A percentile compares a stretch with the other conserved stretches of the same genome.
These are phyloP conservation scores for Cytospora piceicola DNA, from an alignment of 2,329 filamentous ascomycete genomes.

Conservation along the genomic window DNA sequence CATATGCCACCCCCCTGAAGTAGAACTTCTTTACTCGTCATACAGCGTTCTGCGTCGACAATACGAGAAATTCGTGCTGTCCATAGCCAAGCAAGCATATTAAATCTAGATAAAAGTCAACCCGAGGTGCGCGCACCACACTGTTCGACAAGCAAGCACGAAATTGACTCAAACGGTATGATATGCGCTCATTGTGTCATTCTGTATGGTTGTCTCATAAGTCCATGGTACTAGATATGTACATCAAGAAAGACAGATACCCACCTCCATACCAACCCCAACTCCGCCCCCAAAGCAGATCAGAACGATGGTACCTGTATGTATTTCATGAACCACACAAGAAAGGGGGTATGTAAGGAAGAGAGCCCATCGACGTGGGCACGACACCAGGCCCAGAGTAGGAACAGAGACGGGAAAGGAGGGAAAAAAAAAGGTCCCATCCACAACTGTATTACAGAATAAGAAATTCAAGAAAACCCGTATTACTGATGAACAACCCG, in stretches of 20 bases:
- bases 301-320: neutral
- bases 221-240: neutral
- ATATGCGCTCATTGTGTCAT: neutral
- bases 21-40: neutral
- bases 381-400: neutral
- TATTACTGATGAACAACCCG: neutral
- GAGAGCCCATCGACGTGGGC: neutral
- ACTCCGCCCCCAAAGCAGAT: neutral
- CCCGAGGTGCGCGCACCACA: neutral
- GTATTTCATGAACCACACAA: neutral
- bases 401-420: neutral
- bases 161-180: neutral
- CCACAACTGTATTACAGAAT: slow-evolving; percentile 36
- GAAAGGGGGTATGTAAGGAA: neutral
- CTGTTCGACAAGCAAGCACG: neutral
- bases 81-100: neutral
- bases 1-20: neutral
- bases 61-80: neutral
- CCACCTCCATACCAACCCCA: neutral
- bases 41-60: neutral
- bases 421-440: slow-evolving; percentile 30
- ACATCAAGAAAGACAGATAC: neutral
- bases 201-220: neutral
- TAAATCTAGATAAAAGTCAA: neutral
- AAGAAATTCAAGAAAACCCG: neutral